These are phyloP conservation scores for Sporothrix dimorphospora DNA, from an alignment of 2,329 filamentous ascomycete species.

Conservation along the genomic window DNA sequence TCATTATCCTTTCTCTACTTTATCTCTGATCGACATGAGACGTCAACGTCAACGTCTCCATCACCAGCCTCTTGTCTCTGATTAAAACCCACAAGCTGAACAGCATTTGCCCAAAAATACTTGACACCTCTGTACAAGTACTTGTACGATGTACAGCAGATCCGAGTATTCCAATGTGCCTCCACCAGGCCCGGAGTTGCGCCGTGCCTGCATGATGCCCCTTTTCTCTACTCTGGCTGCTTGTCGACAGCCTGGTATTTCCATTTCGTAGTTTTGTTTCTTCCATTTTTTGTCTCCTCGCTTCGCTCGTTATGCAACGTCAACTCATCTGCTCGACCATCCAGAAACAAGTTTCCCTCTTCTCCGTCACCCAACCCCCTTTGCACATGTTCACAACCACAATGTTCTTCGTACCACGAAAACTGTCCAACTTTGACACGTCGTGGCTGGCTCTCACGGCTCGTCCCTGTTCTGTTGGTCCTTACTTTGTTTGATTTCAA, in stretches of 20 bases:
- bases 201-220: constrained; percentile 3
- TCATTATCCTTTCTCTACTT: background rate
- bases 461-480: background rate
- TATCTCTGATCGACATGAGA: background rate
- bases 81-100: background rate
- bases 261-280: background rate
- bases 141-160: no score
- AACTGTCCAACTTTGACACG: no score
- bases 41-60: background rate
- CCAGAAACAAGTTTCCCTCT: no score
- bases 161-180: background rate
- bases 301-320: background rate
- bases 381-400: no score
- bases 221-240: constrained; percentile 1
- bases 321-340: background rate
- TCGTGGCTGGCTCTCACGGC: no score
- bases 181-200: background rate
- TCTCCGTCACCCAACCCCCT: no score
- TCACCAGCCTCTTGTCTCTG: background rate
- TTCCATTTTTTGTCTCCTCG: background rate
- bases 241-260: constrained; percentile 2
- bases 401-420: no score
- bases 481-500: background rate
- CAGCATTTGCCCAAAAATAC: no score
- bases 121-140: background rate